These are phyloP conservation scores for Cordyceps javanica DNA, from an alignment of 2,329 filamentous ascomycete species.

Conservation along the genomic window DNA sequence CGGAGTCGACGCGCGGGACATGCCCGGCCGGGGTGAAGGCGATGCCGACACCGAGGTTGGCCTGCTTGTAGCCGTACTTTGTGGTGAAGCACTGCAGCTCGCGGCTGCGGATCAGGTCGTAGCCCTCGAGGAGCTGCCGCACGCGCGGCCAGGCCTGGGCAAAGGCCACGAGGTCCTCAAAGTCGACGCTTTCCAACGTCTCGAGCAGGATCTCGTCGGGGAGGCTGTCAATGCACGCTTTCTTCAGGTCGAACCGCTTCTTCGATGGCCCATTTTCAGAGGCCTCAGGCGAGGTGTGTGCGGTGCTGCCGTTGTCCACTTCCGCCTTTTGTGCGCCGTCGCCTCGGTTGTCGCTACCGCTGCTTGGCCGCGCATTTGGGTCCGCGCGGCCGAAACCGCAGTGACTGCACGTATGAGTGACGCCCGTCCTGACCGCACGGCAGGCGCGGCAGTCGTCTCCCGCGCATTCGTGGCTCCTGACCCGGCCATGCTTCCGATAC, in stretches of 20 bases:
- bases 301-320: not conserved
- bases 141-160: slow-evolving; percentile 31
- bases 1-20: slow-evolving; percentile 32
- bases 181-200: slow-evolving; percentile 28
- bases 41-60: slow-evolving; percentile 36
- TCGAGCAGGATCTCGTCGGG: slow-evolving; percentile 36
- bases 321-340: not conserved
- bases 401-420: not conserved
- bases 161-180: slow-evolving; percentile 30
- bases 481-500: slow-evolving; percentile 15
- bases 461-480: not conserved
- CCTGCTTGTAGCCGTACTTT: slow-evolving; percentile 32
- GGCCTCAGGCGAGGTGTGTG: too few relatives aligned
- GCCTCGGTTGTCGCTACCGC: not conserved
- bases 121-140: slow-evolving; percentile 27
- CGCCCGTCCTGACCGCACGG: not conserved
- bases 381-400: not conserved
- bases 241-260: not conserved
- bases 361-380: not conserved
- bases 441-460: not conserved
- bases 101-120: slow-evolving; percentile 32
- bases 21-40: slow-evolving; percentile 21
- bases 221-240: slow-evolving; percentile 23
- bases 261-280: too few relatives aligned
- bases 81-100: slow-evolving; percentile 42